Percentiles rank a stretch among this genome's conserved stretches.
Evolutionary conservation across 352 stramenopile genomes (phyloP).

Genomic region (Pelagophyceae sp.): DNA sequence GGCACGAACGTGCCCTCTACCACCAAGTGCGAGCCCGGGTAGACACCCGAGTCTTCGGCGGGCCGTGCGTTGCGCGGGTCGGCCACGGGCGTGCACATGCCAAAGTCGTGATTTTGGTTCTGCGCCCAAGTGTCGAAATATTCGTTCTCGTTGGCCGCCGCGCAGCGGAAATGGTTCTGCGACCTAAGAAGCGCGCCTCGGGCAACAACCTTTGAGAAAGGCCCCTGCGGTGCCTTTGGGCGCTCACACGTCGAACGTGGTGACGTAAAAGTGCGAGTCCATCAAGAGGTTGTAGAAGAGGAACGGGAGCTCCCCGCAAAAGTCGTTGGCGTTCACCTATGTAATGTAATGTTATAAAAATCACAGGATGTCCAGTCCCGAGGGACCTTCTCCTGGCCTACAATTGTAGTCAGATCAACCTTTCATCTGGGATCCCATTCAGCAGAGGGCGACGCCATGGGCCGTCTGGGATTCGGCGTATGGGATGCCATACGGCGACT

Average conservation of each 20-base stretch:
- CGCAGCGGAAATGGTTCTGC: background rate
- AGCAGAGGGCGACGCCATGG: too few relatives aligned
- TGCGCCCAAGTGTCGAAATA: constrained; percentile 2
- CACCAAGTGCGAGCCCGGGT: background rate
- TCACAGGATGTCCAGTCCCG: too few relatives aligned
- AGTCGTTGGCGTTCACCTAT: background rate
- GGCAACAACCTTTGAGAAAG: too few relatives aligned
- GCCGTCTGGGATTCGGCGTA: too few relatives aligned
- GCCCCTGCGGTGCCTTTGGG: too few relatives aligned
- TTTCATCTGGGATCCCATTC: too few relatives aligned
- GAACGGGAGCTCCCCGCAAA: constrained; percentile 3
- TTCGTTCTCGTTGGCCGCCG: background rate
- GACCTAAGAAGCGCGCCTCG: too few relatives aligned
- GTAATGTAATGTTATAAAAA: too few relatives aligned
- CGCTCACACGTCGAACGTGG: background rate
- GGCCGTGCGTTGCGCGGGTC: background rate
- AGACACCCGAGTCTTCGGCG: background rate
- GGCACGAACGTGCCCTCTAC: background rate
- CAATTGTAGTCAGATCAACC: too few relatives aligned
- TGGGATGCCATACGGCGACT: too few relatives aligned
- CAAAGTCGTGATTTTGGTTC: background rate
- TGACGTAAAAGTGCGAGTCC: background rate
- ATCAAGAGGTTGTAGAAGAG: constrained; percentile 1
- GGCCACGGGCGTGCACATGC: constrained; percentile 7
- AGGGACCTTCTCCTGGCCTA: too few relatives aligned